Conservation (phyloP, 345 rosid species). For the Cochlearia excelsa region DNA sequence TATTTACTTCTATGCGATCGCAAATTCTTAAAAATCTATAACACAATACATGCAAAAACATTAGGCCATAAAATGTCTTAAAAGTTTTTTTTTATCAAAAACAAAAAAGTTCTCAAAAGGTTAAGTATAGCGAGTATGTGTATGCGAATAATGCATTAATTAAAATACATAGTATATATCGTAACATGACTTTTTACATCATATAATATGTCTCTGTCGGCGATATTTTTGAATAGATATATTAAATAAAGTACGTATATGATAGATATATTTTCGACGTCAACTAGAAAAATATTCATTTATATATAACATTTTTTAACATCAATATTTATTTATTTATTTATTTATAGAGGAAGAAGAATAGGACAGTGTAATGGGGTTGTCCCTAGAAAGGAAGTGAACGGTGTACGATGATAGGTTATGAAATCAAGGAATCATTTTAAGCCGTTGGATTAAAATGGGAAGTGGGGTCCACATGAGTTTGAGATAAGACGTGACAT, state of each 20-base stretch:
- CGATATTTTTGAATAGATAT: slow-evolving; percentile 1
- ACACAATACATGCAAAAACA: too few relatives aligned
- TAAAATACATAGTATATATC: too few relatives aligned
- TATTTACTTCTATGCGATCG: too few relatives aligned
- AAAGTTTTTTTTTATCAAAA: too few relatives aligned
- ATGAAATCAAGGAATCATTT: slow-evolving; percentile 26
- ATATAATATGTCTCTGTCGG: slow-evolving; percentile 3
- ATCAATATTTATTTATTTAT: too few relatives aligned
- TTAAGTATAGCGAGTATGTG: too few relatives aligned
- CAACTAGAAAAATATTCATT: slow-evolving; percentile 2
- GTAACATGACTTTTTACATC: too few relatives aligned
- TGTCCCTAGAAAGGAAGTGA: slow-evolving; percentile 28
- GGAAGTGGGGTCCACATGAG: slow-evolving; percentile 22
- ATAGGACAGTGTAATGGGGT: slow-evolving; percentile 31
- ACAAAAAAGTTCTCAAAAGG: too few relatives aligned
- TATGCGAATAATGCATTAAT: too few relatives aligned
- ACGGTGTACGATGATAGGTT: slow-evolving; percentile 38
- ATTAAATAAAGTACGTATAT: slow-evolving; percentile 6
- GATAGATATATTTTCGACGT: slow-evolving; percentile 10
- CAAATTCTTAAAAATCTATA: too few relatives aligned
- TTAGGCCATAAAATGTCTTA: too few relatives aligned
- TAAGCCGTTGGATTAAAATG: slow-evolving; percentile 29
- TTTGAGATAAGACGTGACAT: slow-evolving; percentile 38
- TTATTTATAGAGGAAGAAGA: slow-evolving; percentile 2
- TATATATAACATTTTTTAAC: not conserved